Base-by-base conservation (phyloP, 1,284 basidiomycete species). In the Cutaneotrichosporon sp. region DNA sequence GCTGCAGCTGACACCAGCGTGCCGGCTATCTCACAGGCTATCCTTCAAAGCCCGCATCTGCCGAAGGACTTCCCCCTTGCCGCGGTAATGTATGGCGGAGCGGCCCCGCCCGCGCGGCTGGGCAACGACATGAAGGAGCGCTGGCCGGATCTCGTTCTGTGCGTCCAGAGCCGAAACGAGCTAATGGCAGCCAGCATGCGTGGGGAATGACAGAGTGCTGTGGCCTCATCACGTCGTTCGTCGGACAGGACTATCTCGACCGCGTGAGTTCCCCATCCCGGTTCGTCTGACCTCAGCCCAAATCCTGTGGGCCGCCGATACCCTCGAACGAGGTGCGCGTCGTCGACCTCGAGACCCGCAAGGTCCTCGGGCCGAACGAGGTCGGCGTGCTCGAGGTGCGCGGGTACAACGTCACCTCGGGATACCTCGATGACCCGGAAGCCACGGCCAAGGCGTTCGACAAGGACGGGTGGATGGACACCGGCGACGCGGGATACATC, bases 121-220 rank as follows among this genome's bases (percentile, higher is more conserved):
- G 66, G 64, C 1, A 53, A 42, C 17, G 66, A 70, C 45, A 63
- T 65, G 33, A 42, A 50, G 12, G 53, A 33, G 19, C 46, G 62
- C 53, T 70, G 65, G 64, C 70, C 70, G 2, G 63, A 64, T 10
- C 61, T 51, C n/a, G 22, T 29, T 16, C 39, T 53, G 34, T 27
- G 27, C 11, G 42, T 43, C 7, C n/a, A 39, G 12, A 7, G 8
- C 5, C 19, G 8, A 12, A 14, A 7, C 37, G 5, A 10, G 37
- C 37, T 39, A 20, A 39, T 20, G 1, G 37, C 19, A 39, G 33
- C n/a, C 19, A 47, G 8, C n/a, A 44, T 34, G 71, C 68, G 1
- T 73, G 69, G 46, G 71, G 71, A 3, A 56, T 73, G 63, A 70
- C 70, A 1, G 71, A 73, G 59, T 70, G 68, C 8, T 68, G 67